These are phyloP conservation scores for Thalassiosira profunda DNA, from an alignment of 108 stramenopile genomes.

Conservation along the genomic window DNA sequence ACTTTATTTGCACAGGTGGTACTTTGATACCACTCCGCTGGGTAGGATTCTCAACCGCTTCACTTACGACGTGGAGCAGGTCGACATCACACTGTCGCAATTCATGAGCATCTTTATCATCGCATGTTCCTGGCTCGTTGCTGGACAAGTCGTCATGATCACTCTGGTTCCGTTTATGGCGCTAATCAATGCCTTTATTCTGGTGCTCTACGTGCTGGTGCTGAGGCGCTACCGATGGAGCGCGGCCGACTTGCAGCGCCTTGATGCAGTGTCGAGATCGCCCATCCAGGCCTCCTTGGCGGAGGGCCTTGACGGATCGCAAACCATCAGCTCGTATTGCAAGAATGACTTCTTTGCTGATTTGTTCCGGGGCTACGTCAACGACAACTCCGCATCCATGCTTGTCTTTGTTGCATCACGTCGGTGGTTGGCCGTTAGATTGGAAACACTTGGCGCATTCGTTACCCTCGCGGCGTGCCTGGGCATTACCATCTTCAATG, in stretches of 20 bases:
- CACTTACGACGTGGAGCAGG: slow-evolving; percentile 39
- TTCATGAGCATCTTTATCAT: slow-evolving; percentile 42
- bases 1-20: too few relatives aligned
- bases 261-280: slow-evolving; percentile 79
- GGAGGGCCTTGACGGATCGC: slow-evolving; percentile 84
- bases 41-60: slow-evolving; percentile 95
- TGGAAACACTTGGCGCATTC: slow-evolving; percentile 79
- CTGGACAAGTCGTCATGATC: slow-evolving; percentile 9
- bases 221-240: slow-evolving; percentile 47
- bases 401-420: slow-evolving; percentile 85
- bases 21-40: slow-evolving; percentile 93
- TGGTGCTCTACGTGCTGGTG: slow-evolving; percentile 5
- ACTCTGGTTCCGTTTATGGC: slow-evolving; percentile 9
- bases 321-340: slow-evolving; percentile 78
- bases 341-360: slow-evolving; percentile 60
- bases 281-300: slow-evolving; percentile 81
- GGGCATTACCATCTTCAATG: slow-evolving; percentile 71
- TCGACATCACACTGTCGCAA: slow-evolving; percentile 53
- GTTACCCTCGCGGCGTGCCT: slow-evolving; percentile 60
- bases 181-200: slow-evolving; percentile 9
- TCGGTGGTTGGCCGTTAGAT: slow-evolving; percentile 89
- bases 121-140: slow-evolving; percentile 16
- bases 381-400: slow-evolving; percentile 70
- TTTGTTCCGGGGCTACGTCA: slow-evolving; percentile 49
- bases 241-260: slow-evolving; percentile 81